phyloP scores from a whole-genome alignment of 1,284 basidiomycete genomes.

The Irpex sp. region DNA sequence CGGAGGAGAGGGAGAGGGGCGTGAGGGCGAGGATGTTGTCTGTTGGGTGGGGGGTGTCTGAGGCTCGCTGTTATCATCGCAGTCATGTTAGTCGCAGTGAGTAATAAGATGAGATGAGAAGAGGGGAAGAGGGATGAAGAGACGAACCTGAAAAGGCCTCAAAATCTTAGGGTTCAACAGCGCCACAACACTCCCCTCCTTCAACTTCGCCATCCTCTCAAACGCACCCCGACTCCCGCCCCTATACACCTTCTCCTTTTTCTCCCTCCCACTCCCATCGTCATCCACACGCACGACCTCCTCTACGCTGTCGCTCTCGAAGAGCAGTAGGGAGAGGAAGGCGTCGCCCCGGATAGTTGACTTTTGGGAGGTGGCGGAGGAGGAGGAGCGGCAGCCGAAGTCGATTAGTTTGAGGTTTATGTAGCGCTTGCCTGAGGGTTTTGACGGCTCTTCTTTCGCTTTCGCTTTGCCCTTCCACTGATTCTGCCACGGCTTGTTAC shows the following conservation, averaged over 20 bases:
- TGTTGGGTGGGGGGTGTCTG: slow-evolving; percentile 64
- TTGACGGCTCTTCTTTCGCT: slow-evolving; percentile 32
- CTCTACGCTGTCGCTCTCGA: slow-evolving; percentile 77
- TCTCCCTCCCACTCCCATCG: slow-evolving; percentile 50
- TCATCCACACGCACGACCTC: slow-evolving; percentile 41
- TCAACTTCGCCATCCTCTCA: slow-evolving; percentile 79
- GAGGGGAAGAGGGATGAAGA: background rate
- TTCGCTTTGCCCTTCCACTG: slow-evolving; percentile 34
- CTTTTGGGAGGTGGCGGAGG: slow-evolving; percentile 50
- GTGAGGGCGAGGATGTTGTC: slow-evolving; percentile 85
- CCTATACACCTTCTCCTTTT: slow-evolving; percentile 61
- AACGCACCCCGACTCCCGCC: slow-evolving; percentile 93
- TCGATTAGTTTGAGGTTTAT: slow-evolving; percentile 85
- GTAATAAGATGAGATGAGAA: background rate
- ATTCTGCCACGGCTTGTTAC: background rate
- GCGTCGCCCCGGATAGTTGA: slow-evolving; percentile 73
- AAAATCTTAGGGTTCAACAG: slow-evolving; percentile 86
- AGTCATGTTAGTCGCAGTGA: background rate
- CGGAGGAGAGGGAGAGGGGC: slow-evolving; percentile 73
- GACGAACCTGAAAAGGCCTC: slow-evolving; percentile 73
- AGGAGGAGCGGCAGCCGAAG: slow-evolving; percentile 56
- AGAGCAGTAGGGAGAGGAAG: slow-evolving; percentile 76
- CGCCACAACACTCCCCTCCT: slow-evolving; percentile 85
- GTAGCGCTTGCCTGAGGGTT: slow-evolving; percentile 69
- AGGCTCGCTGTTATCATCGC: slow-evolving; percentile 33